Conservation (phyloP, 805 yeast species). For the Debaryomyces tyrocola region DNA sequence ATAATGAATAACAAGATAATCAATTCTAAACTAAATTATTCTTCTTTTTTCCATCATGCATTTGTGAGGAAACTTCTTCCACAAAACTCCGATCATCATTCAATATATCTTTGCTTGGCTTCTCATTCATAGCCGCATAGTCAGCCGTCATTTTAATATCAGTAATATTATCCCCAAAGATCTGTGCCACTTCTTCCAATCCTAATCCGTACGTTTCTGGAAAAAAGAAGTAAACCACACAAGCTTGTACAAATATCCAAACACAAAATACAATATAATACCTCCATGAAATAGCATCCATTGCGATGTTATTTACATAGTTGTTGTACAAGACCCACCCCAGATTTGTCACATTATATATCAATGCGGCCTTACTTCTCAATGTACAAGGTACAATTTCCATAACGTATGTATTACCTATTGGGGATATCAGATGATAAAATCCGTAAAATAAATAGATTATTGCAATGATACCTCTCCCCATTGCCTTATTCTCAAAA, state of each 20-base stretch:
- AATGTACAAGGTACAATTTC: slow-evolving; percentile 1
- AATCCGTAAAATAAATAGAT: not conserved
- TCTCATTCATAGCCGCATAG: no score
- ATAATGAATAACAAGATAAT: no score
- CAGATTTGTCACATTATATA: slow-evolving; percentile 24
- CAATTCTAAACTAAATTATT: no score
- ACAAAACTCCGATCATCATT: no score
- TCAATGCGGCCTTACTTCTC: slow-evolving; percentile 35
- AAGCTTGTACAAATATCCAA: slow-evolving; percentile 26
- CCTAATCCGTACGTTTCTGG: slow-evolving; percentile 45
- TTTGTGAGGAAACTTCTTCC: no score
- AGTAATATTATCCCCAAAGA: slow-evolving; percentile 26
- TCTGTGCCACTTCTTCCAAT: slow-evolving; percentile 43
- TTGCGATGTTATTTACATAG: slow-evolving; percentile 37
- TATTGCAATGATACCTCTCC: slow-evolving; percentile 2
- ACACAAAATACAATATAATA: slow-evolving; percentile 43
- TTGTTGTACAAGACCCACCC: slow-evolving; percentile 23
- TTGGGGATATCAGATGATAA: slow-evolving; percentile 1
- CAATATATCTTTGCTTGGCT: no score
- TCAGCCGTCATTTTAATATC: not conserved
- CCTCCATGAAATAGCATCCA: slow-evolving; percentile 43
- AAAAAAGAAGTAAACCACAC: slow-evolving; percentile 31
- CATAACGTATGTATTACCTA: not conserved
- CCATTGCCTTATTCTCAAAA: slow-evolving; percentile 14
- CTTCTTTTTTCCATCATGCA: no score